A percentile compares a stretch with the other conserved stretches of the same genome.
These are phyloP conservation scores for Physaria fendleri DNA, from an alignment of 345 rosid species.

Conservation along the genomic window DNA sequence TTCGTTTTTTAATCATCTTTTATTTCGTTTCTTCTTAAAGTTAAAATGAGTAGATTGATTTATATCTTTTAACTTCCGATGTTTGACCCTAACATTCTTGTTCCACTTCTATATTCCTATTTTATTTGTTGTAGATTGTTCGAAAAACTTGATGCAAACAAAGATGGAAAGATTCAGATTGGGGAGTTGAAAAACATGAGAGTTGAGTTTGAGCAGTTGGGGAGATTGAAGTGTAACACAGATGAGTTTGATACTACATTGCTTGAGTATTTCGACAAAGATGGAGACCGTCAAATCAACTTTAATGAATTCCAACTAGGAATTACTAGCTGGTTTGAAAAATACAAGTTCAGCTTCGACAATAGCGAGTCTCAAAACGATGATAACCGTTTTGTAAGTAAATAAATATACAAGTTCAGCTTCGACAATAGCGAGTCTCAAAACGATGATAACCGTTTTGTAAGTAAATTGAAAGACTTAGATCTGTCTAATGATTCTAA, in stretches of 20 bases:
- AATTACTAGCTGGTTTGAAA: conserved; percentile 1
- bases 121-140: conserved; percentile 10
- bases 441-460: not conserved
- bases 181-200: conserved; percentile 13
- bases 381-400: too few species aligned
- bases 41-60: too few species aligned
- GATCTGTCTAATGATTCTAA: not conserved
- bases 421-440: not conserved
- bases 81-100: not conserved
- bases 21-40: too few species aligned
- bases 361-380: too few species aligned
- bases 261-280: not conserved
- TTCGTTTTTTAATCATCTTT: not conserved
- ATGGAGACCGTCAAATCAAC: conserved; percentile 9
- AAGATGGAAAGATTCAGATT: conserved; percentile 23
- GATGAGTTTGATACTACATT: conserved; percentile 10
- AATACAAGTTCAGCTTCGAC: conserved; percentile 13
- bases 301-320: conserved; percentile 6
- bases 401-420: too few species aligned
- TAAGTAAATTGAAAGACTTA: not conserved
- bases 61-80: not conserved
- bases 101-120: not conserved
- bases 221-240: conserved; percentile 16
- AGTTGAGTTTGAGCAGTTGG: conserved; percentile 18
- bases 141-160: conserved; percentile 18